Evolutionary conservation across 768 basidiomycete genomes (phyloP).

Genomic region (Amanita pallidorosea): DNA sequence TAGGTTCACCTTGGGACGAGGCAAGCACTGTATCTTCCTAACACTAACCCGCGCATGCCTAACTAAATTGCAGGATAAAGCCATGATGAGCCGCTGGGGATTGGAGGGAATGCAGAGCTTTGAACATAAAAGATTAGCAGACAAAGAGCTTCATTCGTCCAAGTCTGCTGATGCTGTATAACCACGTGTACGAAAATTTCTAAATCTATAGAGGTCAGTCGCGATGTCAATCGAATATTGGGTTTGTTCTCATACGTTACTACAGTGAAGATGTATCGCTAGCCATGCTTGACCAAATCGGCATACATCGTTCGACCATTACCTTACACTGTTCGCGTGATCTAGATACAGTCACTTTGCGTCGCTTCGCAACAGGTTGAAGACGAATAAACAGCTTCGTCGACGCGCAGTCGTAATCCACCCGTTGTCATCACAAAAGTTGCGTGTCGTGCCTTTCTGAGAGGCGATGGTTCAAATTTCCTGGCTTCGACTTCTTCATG

Average conservation of each 20-base stretch:
- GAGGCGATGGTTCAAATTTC: constrained; percentile 3
- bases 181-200: background rate
- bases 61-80: constrained; percentile 55
- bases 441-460: constrained; percentile 1
- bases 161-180: constrained; percentile 1
- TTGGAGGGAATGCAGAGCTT: constrained; percentile 87
- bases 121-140: constrained; percentile 53
- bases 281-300: background rate
- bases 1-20: constrained; percentile 93
- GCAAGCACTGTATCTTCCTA: constrained; percentile 21
- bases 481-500: constrained; percentile 10
- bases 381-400: constrained; percentile 2
- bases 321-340: constrained; percentile 3
- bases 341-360: constrained; percentile 5
- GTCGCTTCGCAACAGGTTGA: constrained; percentile 7
- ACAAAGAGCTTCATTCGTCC: constrained; percentile 32
- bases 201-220: constrained; percentile 3
- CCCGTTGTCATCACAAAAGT: background rate
- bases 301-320: background rate
- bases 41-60: constrained; percentile 6
- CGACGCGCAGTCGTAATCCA: background rate
- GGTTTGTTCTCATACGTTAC: background rate
- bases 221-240: background rate
- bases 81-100: constrained; percentile 91
- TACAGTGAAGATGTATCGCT: background rate